Base-by-base conservation (phyloP, 176 grass and related monocot genomes). In the Chrysopogon serrulatus region DNA sequence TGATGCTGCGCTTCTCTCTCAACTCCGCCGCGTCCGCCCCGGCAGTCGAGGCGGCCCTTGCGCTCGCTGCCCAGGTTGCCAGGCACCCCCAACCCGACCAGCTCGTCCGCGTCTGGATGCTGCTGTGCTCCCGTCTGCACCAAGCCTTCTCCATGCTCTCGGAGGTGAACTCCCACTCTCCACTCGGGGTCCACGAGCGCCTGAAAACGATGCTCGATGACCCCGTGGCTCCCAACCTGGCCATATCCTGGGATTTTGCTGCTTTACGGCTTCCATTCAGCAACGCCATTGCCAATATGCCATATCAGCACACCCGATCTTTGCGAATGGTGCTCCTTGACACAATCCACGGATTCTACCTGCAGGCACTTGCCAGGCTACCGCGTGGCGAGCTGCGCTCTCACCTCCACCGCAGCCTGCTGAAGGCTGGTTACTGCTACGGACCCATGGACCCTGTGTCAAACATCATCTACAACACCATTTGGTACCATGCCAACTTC, bases 351-450 rank as follows among this genome's bases (percentile, higher is more conserved):
- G 12, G 36, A 33, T 85, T 77, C 83, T 77, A 68, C 73, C 34
- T 85, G 19, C 11, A 10, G 27, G 83, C 73, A 1, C 35, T 77
- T 62, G 73, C 73, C 35, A 77, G 35, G 47, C 73, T 85, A 24
- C 83, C 73, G 1, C 10, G 62, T 5, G 1, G 7, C 0, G 83
- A 85, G 62, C 73, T 85, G 12, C 73, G 63, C n/a, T n/a, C n/a
- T n/a, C n/a, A n/a, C 32, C 78, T 65, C 33, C 84, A 79, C 84
- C 77, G 77, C 43, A 80, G 84, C 68, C 24, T 86, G n/a, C 84
- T 73, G 68, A 73, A 18, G 59, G 84, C 67, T n/a, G n/a, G n/a
- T n/a, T n/a, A n/a, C n/a, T n/a, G n/a, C n/a, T n/a, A n/a, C n/a
- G n/a, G n/a, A n/a, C n/a, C n/a, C n/a, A n/a, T n/a, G n/a, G n/a